phyloP scores from a whole-genome alignment of 441 rosid genomes.

The Macaranga tanarius region DNA sequence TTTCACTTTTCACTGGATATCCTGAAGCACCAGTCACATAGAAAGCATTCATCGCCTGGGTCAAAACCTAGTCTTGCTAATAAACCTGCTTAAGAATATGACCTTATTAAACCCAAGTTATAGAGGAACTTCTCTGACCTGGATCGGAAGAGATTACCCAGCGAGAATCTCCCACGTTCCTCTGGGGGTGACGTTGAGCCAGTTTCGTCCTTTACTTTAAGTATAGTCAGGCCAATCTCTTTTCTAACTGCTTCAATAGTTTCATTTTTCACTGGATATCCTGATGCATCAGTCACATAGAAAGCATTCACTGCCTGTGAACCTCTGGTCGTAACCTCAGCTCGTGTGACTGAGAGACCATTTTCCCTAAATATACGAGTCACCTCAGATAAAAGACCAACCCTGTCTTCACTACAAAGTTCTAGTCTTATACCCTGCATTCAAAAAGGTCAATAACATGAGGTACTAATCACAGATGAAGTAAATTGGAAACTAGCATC shows the following conservation, averaged over 20 bases:
- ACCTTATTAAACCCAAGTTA: constrained; percentile 62
- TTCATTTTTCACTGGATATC: constrained; percentile 53
- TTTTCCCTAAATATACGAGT: constrained; percentile 93
- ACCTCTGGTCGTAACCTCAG: constrained; percentile 87
- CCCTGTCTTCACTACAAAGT: constrained; percentile 77
- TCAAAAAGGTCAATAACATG: constrained; percentile 11
- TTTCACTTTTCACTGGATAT: constrained; percentile 50
- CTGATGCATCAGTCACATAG: constrained; percentile 67
- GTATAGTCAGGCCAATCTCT: constrained; percentile 61
- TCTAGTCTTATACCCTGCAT: constrained; percentile 84
- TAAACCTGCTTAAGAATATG: constrained; percentile 41
- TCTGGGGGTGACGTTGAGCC: constrained; percentile 35
- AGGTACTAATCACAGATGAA: background rate
- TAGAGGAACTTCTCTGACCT: constrained; percentile 75
- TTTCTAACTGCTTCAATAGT: constrained; percentile 65
- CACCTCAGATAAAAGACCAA: constrained; percentile 82
- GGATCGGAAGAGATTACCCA: constrained; percentile 63
- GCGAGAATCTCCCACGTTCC: constrained; percentile 54
- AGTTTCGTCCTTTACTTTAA: constrained; percentile 52
- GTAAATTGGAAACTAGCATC: constrained; percentile 3
- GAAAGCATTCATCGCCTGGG: constrained; percentile 61
- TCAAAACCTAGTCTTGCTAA: no score
- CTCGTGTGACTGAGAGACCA: constrained; percentile 80
- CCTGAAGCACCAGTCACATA: constrained; percentile 69
- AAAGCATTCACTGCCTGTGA: constrained; percentile 73